Conservation (phyloP, 1,284 basidiomycete genomes). For the Vanrija sp. region DNA sequence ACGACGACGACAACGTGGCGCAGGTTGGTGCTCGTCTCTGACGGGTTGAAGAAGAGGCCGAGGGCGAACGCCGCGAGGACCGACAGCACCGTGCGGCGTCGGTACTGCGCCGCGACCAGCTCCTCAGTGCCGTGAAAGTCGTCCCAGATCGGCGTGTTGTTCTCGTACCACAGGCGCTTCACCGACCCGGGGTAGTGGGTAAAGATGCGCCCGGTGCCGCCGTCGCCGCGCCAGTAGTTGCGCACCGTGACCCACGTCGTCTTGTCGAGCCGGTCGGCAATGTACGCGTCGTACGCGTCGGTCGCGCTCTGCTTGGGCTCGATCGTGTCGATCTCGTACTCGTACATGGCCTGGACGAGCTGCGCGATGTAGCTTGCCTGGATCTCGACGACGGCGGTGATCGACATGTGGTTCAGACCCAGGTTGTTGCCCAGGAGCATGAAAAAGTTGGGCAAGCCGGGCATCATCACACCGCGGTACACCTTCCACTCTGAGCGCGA, state of each 20-base stretch:
- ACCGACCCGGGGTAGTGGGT: slow-evolving; percentile 15
- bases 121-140: slow-evolving; percentile 9
- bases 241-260: slow-evolving; percentile 7
- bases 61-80: background rate
- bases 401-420: slow-evolving; percentile 21
- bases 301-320: slow-evolving; percentile 7
- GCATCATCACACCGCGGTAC: slow-evolving; percentile 2
- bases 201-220: slow-evolving; percentile 14
- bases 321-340: slow-evolving; percentile 1
- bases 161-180: slow-evolving; percentile 5
- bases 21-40: too few relatives aligned
- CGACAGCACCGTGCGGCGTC: background rate
- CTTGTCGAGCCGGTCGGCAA: slow-evolving; percentile 16
- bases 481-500: background rate
- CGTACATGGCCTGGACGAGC: slow-evolving; percentile 9
- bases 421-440: slow-evolving; percentile 28
- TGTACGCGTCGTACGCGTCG: slow-evolving; percentile 19
- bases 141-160: slow-evolving; percentile 6
- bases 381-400: slow-evolving; percentile 11
- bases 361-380: slow-evolving; percentile 13
- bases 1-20: too few relatives aligned
- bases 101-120: background rate
- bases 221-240: slow-evolving; percentile 14
- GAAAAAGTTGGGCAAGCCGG: slow-evolving; percentile 28
- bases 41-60: too few relatives aligned